Base-by-base conservation (phyloP, 1,139 yeast species). In the Yamadazyma mexicana region DNA sequence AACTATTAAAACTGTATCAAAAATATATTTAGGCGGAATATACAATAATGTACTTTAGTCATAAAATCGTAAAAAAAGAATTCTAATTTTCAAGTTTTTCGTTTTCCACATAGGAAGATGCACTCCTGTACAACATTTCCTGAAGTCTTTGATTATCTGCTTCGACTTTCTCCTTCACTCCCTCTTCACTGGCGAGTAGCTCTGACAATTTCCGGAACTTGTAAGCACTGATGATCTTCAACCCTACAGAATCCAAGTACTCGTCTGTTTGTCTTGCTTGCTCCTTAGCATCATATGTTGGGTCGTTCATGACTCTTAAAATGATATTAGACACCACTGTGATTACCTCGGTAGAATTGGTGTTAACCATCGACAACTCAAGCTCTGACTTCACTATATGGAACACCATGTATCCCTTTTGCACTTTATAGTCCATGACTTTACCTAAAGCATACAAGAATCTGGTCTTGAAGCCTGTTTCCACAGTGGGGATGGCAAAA, bases 401-500 rank as follows among this genome's bases (percentile, higher is more conserved):
- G 47, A 70, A 79, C n/a, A 77, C 62, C 42, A 62, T 61, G 46
- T 73, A 61, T n/a, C 76, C 72, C 26, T 66, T 46, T 9, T 57
- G 56, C 15, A 68, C 69, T 36, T 62, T 58, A 34, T 51, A 46
- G 25, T 58, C 56, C 36, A 76, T 67, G 40, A 80, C 53, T 45
- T 71, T 61, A 42, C 66, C 62, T 53, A 77, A 63, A 14, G 85
- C 56, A 11, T 69, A 62, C 39, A 86, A 61, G 48, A 80, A 83
- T 38, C 82, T 73, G 10, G 71, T 51, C 40, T 74, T 80, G 42
- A 78, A 68, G 4, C 68, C 63, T 22, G 55, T 54, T 42, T 71
- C 76, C 23, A 63, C 73, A 1, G 73, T 61, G 5, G 75, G 75
- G 2, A 73, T 61, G 25, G 66, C 67, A 58, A 80, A 82, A 43